A percentile compares a stretch with the other conserved stretches of the same genome.
These are phyloP conservation scores for Peronospora destructor DNA, from an alignment of 352 stramenopile genomes.

Conservation along the genomic window DNA sequence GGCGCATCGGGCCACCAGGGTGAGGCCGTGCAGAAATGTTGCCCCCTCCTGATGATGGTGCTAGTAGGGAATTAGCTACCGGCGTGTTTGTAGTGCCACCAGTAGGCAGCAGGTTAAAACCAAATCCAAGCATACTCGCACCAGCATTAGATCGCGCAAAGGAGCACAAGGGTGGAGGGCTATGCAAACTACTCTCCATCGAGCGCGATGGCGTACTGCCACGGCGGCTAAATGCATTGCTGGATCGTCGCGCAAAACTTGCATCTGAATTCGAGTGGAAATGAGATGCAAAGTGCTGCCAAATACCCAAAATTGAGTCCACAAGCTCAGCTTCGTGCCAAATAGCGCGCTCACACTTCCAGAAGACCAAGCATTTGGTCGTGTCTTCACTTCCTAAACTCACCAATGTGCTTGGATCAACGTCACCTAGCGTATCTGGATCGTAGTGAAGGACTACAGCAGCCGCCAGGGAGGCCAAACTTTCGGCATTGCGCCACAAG, in stretches of 20 bases:
- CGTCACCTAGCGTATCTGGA: conserved; percentile 53
- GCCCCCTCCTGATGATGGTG: conserved; percentile 17
- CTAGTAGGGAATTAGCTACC: conserved; percentile 12
- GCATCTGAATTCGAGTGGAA: conserved; percentile 72
- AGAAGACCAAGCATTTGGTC: conserved; percentile 46
- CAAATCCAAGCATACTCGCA: conserved; percentile 41
- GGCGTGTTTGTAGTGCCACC: conserved; percentile 11
- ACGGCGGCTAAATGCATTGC: conserved; percentile 33
- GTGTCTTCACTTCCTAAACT: conserved; percentile 13
- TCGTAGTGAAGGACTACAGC: conserved; percentile 82
- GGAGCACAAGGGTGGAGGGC: conserved; percentile 33
- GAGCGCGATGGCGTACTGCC: conserved; percentile 17
- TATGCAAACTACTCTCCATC: conserved; percentile 35
- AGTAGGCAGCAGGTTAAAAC: conserved; percentile 48
- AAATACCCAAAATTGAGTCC: conserved; percentile 66
- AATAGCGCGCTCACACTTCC: conserved; percentile 68
- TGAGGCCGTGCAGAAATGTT: conserved; percentile 60
- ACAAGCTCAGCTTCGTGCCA: conserved; percentile 72
- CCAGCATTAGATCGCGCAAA: conserved; percentile 22
- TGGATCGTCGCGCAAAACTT: conserved; percentile 61
- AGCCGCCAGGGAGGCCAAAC: conserved; percentile 56
- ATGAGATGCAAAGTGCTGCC: conserved; percentile 70
- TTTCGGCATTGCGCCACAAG: conserved; percentile 76
- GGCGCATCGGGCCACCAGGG: conserved; percentile 72
- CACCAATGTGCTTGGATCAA: conserved; percentile 37